Evolutionary conservation across 768 basidiomycete genomes (phyloP).

Genomic region (Agaricus subrufescens): DNA sequence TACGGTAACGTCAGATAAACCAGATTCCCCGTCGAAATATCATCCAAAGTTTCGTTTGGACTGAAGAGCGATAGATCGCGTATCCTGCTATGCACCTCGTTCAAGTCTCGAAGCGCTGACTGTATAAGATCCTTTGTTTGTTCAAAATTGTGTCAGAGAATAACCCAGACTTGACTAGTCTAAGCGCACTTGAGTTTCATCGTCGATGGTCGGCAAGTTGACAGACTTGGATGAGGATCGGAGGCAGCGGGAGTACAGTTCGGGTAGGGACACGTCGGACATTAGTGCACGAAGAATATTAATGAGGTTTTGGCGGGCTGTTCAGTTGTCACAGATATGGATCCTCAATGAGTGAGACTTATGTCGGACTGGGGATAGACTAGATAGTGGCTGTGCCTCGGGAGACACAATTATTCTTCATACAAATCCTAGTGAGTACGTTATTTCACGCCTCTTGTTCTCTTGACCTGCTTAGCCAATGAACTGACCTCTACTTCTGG

Average conservation of each 20-base stretch:
- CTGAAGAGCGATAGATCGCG: constrained; percentile 70
- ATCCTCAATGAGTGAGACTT: no score
- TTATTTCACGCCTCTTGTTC: no score
- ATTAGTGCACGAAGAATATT: constrained; percentile 1
- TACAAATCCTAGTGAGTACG: no score
- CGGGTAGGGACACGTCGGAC: constrained; percentile 29
- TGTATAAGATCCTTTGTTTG: constrained; percentile 51
- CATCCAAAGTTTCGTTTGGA: constrained; percentile 76
- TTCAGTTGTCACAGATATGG: no score
- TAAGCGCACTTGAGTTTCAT: constrained; percentile 35
- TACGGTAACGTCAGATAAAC: constrained; percentile 74
- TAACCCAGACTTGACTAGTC: not conserved
- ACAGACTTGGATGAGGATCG: constrained; percentile 32
- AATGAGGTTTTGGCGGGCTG: not conserved
- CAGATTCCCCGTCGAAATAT: constrained; percentile 74
- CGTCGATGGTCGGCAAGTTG: constrained; percentile 35
- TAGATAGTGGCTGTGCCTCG: no score
- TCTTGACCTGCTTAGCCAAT: no score
- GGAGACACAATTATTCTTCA: no score
- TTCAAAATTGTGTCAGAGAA: not conserved
- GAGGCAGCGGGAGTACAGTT: constrained; percentile 33
- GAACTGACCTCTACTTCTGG: no score
- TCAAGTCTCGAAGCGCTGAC: constrained; percentile 52
- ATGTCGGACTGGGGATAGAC: no score
- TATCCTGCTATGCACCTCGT: constrained; percentile 47